Evolutionary conservation across 2,329 filamentous ascomycete species (phyloP).

Genomic region (Lachnellula occidentalis): DNA sequence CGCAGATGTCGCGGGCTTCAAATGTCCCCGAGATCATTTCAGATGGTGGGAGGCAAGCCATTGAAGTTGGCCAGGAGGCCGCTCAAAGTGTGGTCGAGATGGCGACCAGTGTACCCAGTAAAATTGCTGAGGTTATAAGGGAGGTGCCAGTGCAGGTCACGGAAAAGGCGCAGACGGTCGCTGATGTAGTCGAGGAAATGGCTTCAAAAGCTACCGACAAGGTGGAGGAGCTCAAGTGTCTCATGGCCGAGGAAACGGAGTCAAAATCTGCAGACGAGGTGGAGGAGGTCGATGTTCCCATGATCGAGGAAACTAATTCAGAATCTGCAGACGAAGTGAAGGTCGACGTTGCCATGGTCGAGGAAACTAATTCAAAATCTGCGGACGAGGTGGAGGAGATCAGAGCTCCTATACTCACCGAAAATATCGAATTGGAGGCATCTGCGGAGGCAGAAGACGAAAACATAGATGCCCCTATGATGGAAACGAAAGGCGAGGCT

Average conservation of each 20-base stretch:
- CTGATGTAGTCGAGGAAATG: background rate
- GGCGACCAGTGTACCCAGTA: background rate
- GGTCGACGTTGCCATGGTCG: background rate
- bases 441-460: background rate
- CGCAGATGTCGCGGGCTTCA: background rate
- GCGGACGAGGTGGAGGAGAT: background rate
- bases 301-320: background rate
- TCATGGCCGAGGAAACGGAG: background rate
- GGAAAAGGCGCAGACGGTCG: background rate
- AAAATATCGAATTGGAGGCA: background rate
- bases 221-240: background rate
- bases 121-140: background rate
- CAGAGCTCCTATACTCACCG: background rate
- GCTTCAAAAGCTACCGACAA: background rate
- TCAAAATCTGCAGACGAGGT: background rate
- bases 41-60: background rate
- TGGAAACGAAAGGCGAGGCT: background rate
- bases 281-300: background rate
- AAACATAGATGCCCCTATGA: background rate
- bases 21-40: background rate
- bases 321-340: background rate
- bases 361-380: background rate
- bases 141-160: background rate
- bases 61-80: background rate
- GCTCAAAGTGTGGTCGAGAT: background rate